These are phyloP conservation scores for Corylus avellana DNA, from an alignment of 306 rosid species.

Conservation along the genomic window DNA sequence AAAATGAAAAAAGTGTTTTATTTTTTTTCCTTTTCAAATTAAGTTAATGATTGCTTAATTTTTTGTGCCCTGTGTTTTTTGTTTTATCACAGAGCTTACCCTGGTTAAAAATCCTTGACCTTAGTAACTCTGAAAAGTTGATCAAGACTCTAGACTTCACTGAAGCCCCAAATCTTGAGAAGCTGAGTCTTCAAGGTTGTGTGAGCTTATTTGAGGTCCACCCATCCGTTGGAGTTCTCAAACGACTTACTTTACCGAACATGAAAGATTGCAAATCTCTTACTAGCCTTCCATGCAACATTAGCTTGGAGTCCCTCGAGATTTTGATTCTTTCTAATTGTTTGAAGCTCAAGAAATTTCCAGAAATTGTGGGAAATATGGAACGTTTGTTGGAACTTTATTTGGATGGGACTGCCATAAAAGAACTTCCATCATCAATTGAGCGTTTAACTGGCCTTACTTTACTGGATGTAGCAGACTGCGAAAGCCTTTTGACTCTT, in stretches of 20 bases:
- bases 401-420: too few species aligned
- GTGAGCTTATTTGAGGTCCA: neutral
- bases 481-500: too few species aligned
- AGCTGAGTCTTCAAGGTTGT: neutral
- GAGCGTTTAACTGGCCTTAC: too few species aligned
- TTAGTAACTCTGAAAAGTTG: neutral
- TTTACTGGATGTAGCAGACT: too few species aligned
- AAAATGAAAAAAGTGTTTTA: too few species aligned
- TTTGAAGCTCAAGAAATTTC: neutral
- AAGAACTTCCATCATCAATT: too few species aligned
- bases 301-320: neutral
- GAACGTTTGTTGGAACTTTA: neutral
- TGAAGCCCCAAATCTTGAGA: neutral
- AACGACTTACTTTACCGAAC: neutral
- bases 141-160: neutral
- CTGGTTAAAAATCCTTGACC: neutral
- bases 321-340: neutral
- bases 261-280: neutral
- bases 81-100: neutral
- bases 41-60: neutral
- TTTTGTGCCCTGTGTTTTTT: neutral
- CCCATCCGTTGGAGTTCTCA: neutral
- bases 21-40: too few species aligned
- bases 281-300: neutral
- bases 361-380: neutral